A percentile compares a stretch with the other conserved stretches of the same genome.
These are phyloP conservation scores for Meripilus lineatus DNA, from an alignment of 1,284 basidiomycete species.

Conservation along the genomic window DNA sequence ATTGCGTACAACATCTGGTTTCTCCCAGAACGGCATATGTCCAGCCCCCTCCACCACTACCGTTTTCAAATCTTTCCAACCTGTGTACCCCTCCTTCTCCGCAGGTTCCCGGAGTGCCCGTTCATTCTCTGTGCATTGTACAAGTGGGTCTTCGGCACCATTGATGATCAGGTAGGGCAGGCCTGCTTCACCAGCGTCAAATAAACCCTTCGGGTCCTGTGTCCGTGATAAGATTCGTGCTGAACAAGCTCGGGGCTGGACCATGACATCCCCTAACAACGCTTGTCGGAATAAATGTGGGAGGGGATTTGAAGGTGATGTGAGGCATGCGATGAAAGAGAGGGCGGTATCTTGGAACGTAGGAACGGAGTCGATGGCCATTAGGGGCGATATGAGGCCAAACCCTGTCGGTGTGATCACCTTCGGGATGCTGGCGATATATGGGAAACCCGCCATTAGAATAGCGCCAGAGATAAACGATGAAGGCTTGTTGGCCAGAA, in stretches of 20 bases:
- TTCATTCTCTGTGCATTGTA: not conserved
- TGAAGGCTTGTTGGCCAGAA: constrained; percentile 1
- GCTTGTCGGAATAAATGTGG: not conserved
- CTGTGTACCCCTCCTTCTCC: constrained; percentile 20
- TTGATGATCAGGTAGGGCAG: constrained; percentile 8
- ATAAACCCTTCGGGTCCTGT: constrained; percentile 9
- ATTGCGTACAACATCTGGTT: constrained; percentile 34
- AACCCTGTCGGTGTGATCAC: constrained; percentile 5
- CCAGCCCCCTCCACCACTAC: not conserved
- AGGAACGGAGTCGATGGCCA: not conserved
- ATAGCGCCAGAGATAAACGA: constrained; percentile 6
- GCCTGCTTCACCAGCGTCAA: constrained; percentile 6
- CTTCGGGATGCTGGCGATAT: not conserved
- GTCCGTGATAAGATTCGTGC: constrained; percentile 5
- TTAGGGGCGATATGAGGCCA: constrained; percentile 4
- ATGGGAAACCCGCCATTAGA: constrained; percentile 7
- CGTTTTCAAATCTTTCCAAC: constrained; percentile 1
- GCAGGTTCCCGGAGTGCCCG: not conserved
- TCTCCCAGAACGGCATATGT: constrained; percentile 26
- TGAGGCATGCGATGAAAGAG: not conserved
- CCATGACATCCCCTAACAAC: constrained; percentile 1
- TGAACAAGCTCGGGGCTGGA: constrained; percentile 3
- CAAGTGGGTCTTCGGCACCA: constrained; percentile 5
- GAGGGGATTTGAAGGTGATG: not conserved
- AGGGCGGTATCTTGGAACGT: constrained; percentile 1